Base-by-base conservation (phyloP, 805 yeast genomes). In the Tetrapisispora iriomotensis region DNA sequence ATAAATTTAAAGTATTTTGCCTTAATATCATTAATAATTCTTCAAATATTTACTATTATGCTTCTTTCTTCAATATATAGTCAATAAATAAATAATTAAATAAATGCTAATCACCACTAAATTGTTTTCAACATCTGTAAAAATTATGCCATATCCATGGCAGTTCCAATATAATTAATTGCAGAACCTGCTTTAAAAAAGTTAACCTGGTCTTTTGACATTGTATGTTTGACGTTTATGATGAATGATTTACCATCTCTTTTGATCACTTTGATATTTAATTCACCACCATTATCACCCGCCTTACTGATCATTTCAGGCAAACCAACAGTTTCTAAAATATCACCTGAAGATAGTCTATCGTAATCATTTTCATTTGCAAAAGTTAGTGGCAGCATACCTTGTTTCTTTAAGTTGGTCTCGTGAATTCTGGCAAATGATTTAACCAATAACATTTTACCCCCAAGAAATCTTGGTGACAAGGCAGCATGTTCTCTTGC, bases 401-500 rank as follows among this genome's bases (percentile, higher is more conserved):
- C 98, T 71, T 92, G 98, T 66, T 92, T 92, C 73, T 90, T 92
- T 67, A 90, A 76, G 66, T 90, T 90, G 26, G 98, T 90, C 70
- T 90, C 98, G 66, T 90, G 98, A 55, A 90, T 90, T 72, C 98
- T 82, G 26, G 98, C 98, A 67, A 90, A 90, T 8, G 96, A 88
- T 65, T 88, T 90, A 52, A 85, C 94, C 45, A 90, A 68, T 46
- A 90, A 82, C 47, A 87, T 75, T 42, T 79, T 66, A 46, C 98
- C 97, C 44, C 96, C 97, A 33, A 92, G 72, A 70, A 84, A 92
- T 65, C 94, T 75, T 41, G 97, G 98, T 25, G 92, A 85, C 50
- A 92, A 71, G 13, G 97, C 97, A 34, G 98, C 98, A 57, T 90
- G 98, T 64, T 90, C 98, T 74, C 98, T 83, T 24, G 98, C 96